Base-by-base conservation (phyloP, 331 rosid species). In the Cucumis variabilis region DNA sequence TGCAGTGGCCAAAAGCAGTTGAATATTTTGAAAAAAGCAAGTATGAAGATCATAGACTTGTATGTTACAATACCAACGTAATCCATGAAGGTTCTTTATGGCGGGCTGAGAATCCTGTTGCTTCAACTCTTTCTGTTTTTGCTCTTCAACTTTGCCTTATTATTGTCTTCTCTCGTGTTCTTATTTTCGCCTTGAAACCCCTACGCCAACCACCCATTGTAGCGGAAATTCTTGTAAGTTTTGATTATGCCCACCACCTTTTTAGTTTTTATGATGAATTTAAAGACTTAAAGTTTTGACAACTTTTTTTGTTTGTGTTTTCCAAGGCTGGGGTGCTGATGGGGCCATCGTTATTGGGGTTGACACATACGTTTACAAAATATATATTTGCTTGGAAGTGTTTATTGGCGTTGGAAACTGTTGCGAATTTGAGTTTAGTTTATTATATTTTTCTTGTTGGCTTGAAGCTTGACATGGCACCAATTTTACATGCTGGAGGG, bases 361-460 rank as follows among this genome's bases (percentile, higher is more conserved):
- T n/a, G 53, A 79, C 74, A 44, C 4, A 41, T 1, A 1, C 9
- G 15, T n/a, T 86, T 48, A 0, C 17, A 6, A 15, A 33, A 11
- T 2, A 7, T 46, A 0, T 88, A 48, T 87, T 87, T 80, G 91
- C 95, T 23, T 85, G 86, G 20, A 63, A 24, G 0, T 89, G 88
- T 44, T 19, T 90, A 25, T 11, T 89, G 80, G 84, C 91, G n/a
- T 53, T 93, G 11, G 98, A 96, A 80, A 92, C 93, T 3, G 21
- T 93, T n/a, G 95, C 94, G 11, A 82, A 88, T 50, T 5, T 92
- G 74, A 86, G 89, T n/a, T 87, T 96, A 71, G 90, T 94, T 51
- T 96, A 93, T 91, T 91, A 92, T 75, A 89, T 91, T 87, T 96
- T 96, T 88, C 87, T 96, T 76, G 75, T 90, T 24, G 98, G 98